Conservation (phyloP, 140 eudicot species). For the Senecio squalidus region DNA sequence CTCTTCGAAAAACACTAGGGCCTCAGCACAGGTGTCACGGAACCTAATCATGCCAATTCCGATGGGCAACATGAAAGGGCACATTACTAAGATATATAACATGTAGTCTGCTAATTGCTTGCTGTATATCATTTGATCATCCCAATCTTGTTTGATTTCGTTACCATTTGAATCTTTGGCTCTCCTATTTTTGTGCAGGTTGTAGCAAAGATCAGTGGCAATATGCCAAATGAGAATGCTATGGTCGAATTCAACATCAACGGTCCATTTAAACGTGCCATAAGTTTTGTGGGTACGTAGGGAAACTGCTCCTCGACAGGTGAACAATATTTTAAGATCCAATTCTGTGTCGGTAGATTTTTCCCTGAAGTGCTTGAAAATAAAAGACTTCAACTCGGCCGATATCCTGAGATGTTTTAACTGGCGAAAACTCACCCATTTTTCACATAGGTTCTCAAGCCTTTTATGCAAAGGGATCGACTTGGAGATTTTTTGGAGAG, state of each 20-base stretch:
- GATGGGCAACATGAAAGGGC: slow-evolving; percentile 42
- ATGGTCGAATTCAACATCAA: slow-evolving; percentile 38
- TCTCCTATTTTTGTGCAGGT: not conserved
- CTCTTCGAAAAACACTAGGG: slow-evolving; percentile 20
- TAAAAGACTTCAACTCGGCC: slow-evolving; percentile 10
- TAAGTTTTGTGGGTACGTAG: not conserved
- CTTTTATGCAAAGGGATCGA: slow-evolving; percentile 2
- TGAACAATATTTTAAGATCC: slow-evolving; percentile 4
- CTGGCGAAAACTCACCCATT: slow-evolving; percentile 19
- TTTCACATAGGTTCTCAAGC: slow-evolving; percentile 10
- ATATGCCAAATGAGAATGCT: slow-evolving; percentile 48
- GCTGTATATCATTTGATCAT: slow-evolving; percentile 15
- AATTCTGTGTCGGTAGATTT: slow-evolving; percentile 20
- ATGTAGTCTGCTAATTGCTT: slow-evolving; percentile 34
- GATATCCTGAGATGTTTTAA: slow-evolving; percentile 7
- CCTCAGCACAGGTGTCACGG: slow-evolving; percentile 41
- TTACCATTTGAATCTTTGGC: slow-evolving; percentile 2
- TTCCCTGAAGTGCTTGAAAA: slow-evolving; percentile 15
- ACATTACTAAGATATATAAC: slow-evolving; percentile 33
- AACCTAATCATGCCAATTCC: slow-evolving; percentile 41
- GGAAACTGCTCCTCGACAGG: slow-evolving; percentile 25
- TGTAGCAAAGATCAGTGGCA: slow-evolving; percentile 42
- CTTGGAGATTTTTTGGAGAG: slow-evolving; percentile 12
- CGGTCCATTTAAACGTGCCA: slow-evolving; percentile 19
- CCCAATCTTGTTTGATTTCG: slow-evolving; percentile 19